Evolutionary conservation across 176 grass and related monocot genomes (phyloP).

Genomic region (Juncus effusus): DNA sequence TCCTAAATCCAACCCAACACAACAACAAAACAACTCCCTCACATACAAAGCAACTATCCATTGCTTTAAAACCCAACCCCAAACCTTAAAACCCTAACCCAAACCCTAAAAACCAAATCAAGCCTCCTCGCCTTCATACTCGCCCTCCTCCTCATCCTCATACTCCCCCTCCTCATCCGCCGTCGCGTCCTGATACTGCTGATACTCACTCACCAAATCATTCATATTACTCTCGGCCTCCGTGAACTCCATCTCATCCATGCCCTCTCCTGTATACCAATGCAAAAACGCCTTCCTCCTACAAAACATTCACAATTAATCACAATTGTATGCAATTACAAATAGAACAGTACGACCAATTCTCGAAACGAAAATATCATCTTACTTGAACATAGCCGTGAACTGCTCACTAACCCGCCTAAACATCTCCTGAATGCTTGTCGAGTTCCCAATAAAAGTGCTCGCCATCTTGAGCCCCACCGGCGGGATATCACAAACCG

Average conservation of each 20-base stretch:
- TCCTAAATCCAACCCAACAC: no score
- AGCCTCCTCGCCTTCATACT: conserved; percentile 33
- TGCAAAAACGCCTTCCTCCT: no score
- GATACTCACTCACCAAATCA: conserved; percentile 47
- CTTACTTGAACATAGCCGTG: conserved; percentile 60
- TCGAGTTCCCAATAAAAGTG: conserved; percentile 74
- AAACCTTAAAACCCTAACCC: no score
- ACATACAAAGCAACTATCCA: no score
- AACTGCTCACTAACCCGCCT: conserved; percentile 59
- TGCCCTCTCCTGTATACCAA: no score
- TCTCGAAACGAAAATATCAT: conserved; percentile 23
- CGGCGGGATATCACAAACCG: conserved; percentile 66
- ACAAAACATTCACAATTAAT: no score
- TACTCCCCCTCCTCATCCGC: conserved; percentile 48
- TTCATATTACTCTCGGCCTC: conserved; percentile 45
- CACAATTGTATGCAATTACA: no score
- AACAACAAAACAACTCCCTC: no score
- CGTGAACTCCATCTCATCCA: no score
- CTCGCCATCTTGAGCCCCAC: conserved; percentile 61
- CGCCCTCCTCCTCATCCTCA: conserved; percentile 41
- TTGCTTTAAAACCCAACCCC: neutral
- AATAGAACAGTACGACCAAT: conserved; percentile 10
- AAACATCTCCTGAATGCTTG: conserved; percentile 5
- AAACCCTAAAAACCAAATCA: neutral
- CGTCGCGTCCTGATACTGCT: conserved; percentile 63